A percentile compares a stretch with the other conserved stretches of the same genome.
phyloP scores from a whole-genome alignment of 768 basidiomycete genomes.

The Mycena maculata region DNA sequence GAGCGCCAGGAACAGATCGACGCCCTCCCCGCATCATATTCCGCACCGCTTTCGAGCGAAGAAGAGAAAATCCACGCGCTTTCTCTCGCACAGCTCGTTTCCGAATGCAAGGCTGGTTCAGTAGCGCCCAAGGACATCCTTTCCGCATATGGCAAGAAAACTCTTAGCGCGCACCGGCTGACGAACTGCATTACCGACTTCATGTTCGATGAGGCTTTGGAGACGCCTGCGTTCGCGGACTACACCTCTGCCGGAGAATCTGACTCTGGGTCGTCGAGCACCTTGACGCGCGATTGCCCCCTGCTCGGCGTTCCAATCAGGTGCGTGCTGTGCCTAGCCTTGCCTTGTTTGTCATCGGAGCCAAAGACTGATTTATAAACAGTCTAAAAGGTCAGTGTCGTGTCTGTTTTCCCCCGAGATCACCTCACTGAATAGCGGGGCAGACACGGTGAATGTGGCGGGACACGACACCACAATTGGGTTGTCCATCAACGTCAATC shows the following conservation, averaged over 20 bases:
- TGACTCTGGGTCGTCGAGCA: slow-evolving; percentile 31
- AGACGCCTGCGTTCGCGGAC: slow-evolving; percentile 20
- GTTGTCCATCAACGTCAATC: slow-evolving; percentile 62
- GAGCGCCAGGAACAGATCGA: slow-evolving; percentile 58
- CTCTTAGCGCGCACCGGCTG: slow-evolving; percentile 58
- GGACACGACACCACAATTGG: slow-evolving; percentile 72
- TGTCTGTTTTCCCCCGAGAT: neutral
- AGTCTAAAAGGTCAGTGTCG: too few species aligned
- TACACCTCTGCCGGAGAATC: slow-evolving; percentile 50
- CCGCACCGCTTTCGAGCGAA: slow-evolving; percentile 53
- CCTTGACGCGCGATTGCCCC: slow-evolving; percentile 45
- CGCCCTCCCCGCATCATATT: slow-evolving; percentile 52
- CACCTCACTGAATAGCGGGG: neutral
- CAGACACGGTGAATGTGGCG: slow-evolving; percentile 57
- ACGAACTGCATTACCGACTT: slow-evolving; percentile 76
- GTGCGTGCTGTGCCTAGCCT: slow-evolving; percentile 49
- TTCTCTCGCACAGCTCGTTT: slow-evolving; percentile 59
- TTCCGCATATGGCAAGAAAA: slow-evolving; percentile 59
- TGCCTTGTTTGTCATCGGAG: slow-evolving; percentile 41
- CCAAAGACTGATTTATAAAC: too few species aligned
- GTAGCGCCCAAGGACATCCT: slow-evolving; percentile 55
- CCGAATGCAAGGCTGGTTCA: slow-evolving; percentile 55
- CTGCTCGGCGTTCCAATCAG: slow-evolving; percentile 72
- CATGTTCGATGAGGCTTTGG: slow-evolving; percentile 50
- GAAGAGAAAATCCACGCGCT: slow-evolving; percentile 63